Conservation (phyloP, 2,329 filamentous ascomycete species). For the Fusarium anthophilum region DNA sequence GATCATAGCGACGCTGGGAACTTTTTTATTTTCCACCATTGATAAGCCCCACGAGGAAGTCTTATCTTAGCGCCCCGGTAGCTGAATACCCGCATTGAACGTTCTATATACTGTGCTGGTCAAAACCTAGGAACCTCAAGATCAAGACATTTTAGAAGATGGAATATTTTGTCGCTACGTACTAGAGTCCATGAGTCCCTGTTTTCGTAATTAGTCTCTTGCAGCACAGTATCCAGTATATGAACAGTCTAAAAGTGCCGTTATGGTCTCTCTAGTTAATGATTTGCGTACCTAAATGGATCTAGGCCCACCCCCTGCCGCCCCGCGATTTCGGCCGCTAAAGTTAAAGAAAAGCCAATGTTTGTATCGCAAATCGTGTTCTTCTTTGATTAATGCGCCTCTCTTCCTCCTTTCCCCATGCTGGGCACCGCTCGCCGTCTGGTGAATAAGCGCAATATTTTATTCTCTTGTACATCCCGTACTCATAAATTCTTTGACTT, state of each 20-base stretch:
- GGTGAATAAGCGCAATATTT: background rate
- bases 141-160: background rate
- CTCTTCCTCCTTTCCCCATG: constrained; percentile 7
- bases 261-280: background rate
- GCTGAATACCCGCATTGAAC: background rate
- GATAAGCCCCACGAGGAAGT: constrained; percentile 31
- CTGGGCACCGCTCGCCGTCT: background rate
- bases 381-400: background rate
- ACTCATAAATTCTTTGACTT: background rate
- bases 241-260: background rate
- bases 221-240: background rate
- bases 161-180: background rate
- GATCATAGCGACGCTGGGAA: background rate
- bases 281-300: background rate
- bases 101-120: no score
- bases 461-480: background rate
- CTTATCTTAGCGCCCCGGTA: constrained; percentile 32
- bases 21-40: constrained; percentile 25
- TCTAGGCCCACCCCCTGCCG: background rate
- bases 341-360: background rate
- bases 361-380: constrained; percentile 2
- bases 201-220: no score
- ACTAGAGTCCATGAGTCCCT: background rate
- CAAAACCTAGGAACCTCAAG: background rate
- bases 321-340: constrained; percentile 20